These are phyloP conservation scores for Cerioporus squamosus DNA, from an alignment of 1,284 basidiomycete species.

Conservation along the genomic window DNA sequence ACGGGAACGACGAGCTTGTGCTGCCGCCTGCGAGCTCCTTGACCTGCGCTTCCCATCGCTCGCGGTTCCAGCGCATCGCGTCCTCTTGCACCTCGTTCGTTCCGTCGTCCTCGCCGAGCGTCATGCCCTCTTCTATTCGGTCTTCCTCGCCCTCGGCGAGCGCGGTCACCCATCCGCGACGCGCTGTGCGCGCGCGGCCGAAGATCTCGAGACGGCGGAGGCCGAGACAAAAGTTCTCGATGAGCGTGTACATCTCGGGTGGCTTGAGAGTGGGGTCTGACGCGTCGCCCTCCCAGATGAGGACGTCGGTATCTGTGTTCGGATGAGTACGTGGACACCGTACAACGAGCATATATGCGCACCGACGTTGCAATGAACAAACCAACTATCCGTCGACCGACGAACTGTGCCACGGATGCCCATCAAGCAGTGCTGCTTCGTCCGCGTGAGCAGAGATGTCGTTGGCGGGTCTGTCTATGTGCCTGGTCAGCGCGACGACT, in stretches of 20 bases:
- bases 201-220: constrained; percentile 92
- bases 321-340: background rate
- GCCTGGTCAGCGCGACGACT: background rate
- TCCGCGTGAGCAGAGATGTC: constrained; percentile 82
- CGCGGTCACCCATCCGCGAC: constrained; percentile 93
- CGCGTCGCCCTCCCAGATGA: constrained; percentile 91
- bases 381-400: constrained; percentile 91
- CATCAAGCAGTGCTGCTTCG: constrained; percentile 97
- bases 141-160: constrained; percentile 68
- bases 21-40: constrained; percentile 53
- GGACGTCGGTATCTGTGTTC: constrained; percentile 88
- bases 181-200: constrained; percentile 72
- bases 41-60: constrained; percentile 62
- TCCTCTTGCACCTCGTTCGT: constrained; percentile 42
- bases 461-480: constrained; percentile 79
- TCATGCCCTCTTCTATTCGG: constrained; percentile 42
- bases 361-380: constrained; percentile 98
- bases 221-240: constrained; percentile 98
- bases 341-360: constrained; percentile 30
- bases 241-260: constrained; percentile 92
- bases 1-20: constrained; percentile 66
- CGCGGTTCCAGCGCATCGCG: constrained; percentile 53
- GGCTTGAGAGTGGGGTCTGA: constrained; percentile 85
- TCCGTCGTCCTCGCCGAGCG: constrained; percentile 49
- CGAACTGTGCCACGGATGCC: constrained; percentile 98